Conservation (phyloP, 108 stramenopile species). For the Skeletonema tropicum region DNA sequence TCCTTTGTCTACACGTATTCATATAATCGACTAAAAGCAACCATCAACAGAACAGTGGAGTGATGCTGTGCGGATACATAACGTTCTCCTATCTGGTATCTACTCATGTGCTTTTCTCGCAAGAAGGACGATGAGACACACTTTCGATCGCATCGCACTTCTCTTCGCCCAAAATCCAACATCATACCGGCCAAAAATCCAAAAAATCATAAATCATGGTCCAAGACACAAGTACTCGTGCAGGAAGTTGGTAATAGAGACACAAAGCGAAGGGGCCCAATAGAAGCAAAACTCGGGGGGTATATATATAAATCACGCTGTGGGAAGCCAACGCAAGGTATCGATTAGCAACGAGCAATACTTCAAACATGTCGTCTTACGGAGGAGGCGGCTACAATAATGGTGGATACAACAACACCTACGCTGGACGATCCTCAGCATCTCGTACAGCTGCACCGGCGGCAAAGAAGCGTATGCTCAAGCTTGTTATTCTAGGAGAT, state of each 20-base stretch:
- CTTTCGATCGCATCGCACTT: background rate
- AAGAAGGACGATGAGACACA: background rate
- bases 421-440: slow-evolving; percentile 28
- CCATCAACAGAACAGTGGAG: background rate
- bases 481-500: slow-evolving; percentile 97
- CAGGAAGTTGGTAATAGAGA: too few relatives aligned
- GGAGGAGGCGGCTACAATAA: slow-evolving; percentile 15
- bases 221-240: too few relatives aligned
- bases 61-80: too few relatives aligned
- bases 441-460: slow-evolving; percentile 32
- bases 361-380: slow-evolving; percentile 17
- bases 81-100: too few relatives aligned
- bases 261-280: too few relatives aligned
- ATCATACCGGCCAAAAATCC: too few relatives aligned
- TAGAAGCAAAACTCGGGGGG: background rate
- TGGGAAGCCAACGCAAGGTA: background rate
- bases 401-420: slow-evolving; percentile 10
- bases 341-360: slow-evolving; percentile 2
- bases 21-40: background rate
- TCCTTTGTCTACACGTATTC: background rate
- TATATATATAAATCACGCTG: background rate
- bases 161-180: too few relatives aligned
- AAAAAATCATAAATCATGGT: too few relatives aligned
- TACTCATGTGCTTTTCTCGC: too few relatives aligned
- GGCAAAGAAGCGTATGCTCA: slow-evolving; percentile 85